phyloP scores from a whole-genome alignment of 805 yeast species.

The Starmerella apicola region DNA sequence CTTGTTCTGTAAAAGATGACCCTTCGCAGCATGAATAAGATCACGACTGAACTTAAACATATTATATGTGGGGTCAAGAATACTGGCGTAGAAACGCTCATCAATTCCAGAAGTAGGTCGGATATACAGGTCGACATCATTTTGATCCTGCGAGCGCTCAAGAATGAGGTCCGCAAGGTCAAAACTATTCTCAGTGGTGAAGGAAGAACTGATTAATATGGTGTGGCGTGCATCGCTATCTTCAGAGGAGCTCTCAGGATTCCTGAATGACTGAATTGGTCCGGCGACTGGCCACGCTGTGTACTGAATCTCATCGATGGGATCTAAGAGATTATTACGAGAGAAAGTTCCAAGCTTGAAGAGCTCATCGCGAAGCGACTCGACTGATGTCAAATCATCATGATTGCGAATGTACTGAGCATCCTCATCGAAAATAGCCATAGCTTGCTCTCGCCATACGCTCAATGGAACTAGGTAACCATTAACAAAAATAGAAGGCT shows the following conservation, averaged over 20 bases:
- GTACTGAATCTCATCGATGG: slow-evolving; percentile 3
- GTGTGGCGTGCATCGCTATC: not conserved
- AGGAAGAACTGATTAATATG: slow-evolving; percentile 11
- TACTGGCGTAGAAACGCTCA: slow-evolving; percentile 6
- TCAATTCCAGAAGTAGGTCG: slow-evolving; percentile 15
- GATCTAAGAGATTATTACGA: slow-evolving; percentile 14
- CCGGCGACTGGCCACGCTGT: slow-evolving; percentile 9
- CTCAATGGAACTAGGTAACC: slow-evolving; percentile 33
- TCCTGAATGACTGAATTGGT: slow-evolving; percentile 7
- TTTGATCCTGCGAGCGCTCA: not conserved
- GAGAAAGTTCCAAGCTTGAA: slow-evolving; percentile 7
- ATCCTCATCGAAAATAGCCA: slow-evolving; percentile 37
- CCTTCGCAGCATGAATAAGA: slow-evolving; percentile 9
- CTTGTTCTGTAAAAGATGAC: slow-evolving; percentile 10
- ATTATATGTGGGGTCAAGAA: slow-evolving; percentile 10
- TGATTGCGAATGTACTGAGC: slow-evolving; percentile 23
- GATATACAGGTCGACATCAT: slow-evolving; percentile 11
- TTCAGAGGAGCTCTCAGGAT: not conserved
- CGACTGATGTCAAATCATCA: slow-evolving; percentile 10
- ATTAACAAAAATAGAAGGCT: slow-evolving; percentile 51
- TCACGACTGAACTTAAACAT: slow-evolving; percentile 12
- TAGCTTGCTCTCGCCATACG: slow-evolving; percentile 23
- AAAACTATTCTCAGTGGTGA: slow-evolving; percentile 2
- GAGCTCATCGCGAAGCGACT: slow-evolving; percentile 14
- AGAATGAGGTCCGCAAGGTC: slow-evolving; percentile 8